Percentiles rank a stretch among this genome's conserved stretches.
Conservation (phyloP, 2,329 filamentous ascomycete genomes). For the Keithomyces neogunnii region DNA sequence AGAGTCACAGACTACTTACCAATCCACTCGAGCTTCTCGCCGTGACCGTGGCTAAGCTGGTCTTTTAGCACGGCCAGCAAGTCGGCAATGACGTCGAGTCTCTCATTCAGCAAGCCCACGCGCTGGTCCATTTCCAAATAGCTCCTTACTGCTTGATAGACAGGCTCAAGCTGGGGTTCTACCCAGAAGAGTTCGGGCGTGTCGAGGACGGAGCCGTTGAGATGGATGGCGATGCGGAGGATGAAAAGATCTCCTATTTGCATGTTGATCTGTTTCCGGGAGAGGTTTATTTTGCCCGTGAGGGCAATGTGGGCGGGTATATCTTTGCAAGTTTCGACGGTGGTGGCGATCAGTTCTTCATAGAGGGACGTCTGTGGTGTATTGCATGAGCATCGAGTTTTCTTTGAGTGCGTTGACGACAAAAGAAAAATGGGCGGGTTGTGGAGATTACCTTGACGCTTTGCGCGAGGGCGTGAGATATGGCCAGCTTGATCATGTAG, state of each 20-base stretch:
- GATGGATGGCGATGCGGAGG: constrained; percentile 91
- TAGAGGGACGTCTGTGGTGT: constrained; percentile 71
- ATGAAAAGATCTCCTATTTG: constrained; percentile 98
- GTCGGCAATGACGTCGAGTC: constrained; percentile 82
- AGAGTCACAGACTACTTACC: constrained; percentile 44
- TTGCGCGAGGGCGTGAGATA: constrained; percentile 90
- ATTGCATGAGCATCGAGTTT: constrained; percentile 11
- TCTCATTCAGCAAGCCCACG: constrained; percentile 79
- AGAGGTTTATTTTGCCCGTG: constrained; percentile 86
- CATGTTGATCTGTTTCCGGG: constrained; percentile 92
- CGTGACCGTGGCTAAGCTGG: constrained; percentile 87
- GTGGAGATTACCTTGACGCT: constrained; percentile 66
- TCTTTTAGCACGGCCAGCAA: constrained; percentile 89
- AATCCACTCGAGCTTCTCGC: constrained; percentile 84
- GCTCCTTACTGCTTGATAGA: constrained; percentile 89
- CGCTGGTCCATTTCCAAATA: constrained; percentile 98
- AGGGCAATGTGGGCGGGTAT: constrained; percentile 87
- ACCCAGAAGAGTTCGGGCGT: constrained; percentile 98
- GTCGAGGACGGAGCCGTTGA: constrained; percentile 93
- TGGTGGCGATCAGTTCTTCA: constrained; percentile 89
- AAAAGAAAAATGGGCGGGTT: neutral
- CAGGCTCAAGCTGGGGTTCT: constrained; percentile 90
- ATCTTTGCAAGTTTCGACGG: constrained; percentile 86
- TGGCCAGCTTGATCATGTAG: constrained; percentile 96
- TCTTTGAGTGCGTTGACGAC: neutral